These are phyloP conservation scores for Globisporangium echinulatum DNA, from an alignment of 352 stramenopile genomes.

Conservation along the genomic window DNA sequence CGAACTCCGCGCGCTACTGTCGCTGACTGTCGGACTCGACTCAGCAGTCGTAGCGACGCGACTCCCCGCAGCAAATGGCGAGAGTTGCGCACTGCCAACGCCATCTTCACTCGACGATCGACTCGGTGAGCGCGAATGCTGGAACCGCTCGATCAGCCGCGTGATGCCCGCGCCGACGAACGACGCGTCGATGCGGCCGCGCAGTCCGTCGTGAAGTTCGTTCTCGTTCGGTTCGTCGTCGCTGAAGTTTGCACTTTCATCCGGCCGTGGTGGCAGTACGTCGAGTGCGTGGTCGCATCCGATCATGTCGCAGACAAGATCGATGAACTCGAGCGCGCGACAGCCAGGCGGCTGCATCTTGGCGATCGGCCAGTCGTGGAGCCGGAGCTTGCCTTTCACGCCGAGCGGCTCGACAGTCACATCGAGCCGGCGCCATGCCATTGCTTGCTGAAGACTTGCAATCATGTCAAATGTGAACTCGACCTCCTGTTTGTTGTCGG, in stretches of 20 bases:
- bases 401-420: constrained; percentile 53
- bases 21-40: constrained; percentile 6
- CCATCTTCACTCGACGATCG: too few species aligned
- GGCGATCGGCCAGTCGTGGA: constrained; percentile 79
- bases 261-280: too few species aligned
- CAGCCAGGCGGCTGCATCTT: constrained; percentile 71
- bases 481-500: constrained; percentile 75
- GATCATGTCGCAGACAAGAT: constrained; percentile 66
- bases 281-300: constrained; percentile 31
- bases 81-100: background rate
- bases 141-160: too few species aligned
- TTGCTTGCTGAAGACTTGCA: constrained; percentile 32
- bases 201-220: too few species aligned
- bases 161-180: too few species aligned
- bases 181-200: too few species aligned
- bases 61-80: background rate
- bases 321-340: constrained; percentile 61
- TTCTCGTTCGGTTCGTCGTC: too few species aligned
- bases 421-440: constrained; percentile 62
- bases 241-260: too few species aligned
- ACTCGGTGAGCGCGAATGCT: too few species aligned
- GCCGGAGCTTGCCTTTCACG: constrained; percentile 58
- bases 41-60: background rate
- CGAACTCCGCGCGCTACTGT: constrained; percentile 11
- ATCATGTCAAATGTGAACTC: constrained; percentile 67